Evolutionary conservation across 495 filamentous ascomycete genomes (phyloP).

Genomic region (Mycothermus thermophilus): DNA sequence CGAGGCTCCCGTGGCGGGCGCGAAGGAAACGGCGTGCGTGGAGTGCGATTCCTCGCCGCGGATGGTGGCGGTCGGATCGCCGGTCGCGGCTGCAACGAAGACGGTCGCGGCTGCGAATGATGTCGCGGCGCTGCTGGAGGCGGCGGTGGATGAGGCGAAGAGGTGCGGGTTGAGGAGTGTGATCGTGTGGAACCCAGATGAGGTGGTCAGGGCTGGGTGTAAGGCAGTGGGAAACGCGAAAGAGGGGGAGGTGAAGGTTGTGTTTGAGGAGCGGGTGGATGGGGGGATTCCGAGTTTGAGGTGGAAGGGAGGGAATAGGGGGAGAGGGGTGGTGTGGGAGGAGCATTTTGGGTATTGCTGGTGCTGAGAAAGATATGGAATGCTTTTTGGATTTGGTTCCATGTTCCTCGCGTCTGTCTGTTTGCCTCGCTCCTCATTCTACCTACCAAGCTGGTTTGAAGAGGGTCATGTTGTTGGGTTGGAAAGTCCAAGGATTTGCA

Average conservation of each 20-base stretch:
- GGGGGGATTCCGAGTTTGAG: constrained; percentile 33
- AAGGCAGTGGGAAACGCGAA: constrained; percentile 29
- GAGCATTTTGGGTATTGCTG: constrained; percentile 81
- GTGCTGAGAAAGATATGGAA: constrained; percentile 41
- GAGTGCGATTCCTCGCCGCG: too few relatives aligned
- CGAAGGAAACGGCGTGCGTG: too few relatives aligned
- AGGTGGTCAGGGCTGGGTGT: constrained; percentile 10
- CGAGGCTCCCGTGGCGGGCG: too few relatives aligned
- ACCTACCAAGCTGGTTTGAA: too few relatives aligned
- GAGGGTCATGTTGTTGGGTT: too few relatives aligned
- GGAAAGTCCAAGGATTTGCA: too few relatives aligned
- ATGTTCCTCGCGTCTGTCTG: not conserved
- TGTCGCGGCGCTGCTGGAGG: constrained; percentile 32
- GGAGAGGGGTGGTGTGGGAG: constrained; percentile 56
- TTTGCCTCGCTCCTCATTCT: too few relatives aligned
- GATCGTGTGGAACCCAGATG: constrained; percentile 34
- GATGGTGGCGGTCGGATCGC: too few relatives aligned
- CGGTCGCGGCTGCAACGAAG: too few relatives aligned
- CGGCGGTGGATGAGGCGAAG: constrained; percentile 28
- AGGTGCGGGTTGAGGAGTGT: constrained; percentile 26
- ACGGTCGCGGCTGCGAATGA: too few relatives aligned
- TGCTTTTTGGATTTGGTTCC: not conserved
- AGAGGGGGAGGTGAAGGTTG: constrained; percentile 17
- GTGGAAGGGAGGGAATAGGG: constrained; percentile 28
- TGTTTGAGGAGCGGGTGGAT: constrained; percentile 29